phyloP scores from a whole-genome alignment of 306 rosid genomes.

The Glycine soja region DNA sequence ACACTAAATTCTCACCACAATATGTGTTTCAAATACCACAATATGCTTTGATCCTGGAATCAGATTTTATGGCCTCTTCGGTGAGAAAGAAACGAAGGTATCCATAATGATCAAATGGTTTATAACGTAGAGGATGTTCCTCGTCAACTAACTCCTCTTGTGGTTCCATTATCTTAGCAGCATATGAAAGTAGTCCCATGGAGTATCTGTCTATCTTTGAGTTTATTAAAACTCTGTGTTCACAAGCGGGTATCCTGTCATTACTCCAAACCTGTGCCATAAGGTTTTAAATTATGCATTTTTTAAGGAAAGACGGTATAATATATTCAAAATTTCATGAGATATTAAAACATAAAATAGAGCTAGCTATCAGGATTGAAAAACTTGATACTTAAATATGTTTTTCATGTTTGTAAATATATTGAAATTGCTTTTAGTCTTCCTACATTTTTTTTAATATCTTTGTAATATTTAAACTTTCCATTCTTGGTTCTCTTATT shows the following conservation, averaged over 20 bases:
- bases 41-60: constrained; percentile 34
- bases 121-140: constrained; percentile 42
- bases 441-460: no score
- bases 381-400: no score
- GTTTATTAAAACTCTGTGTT: constrained; percentile 37
- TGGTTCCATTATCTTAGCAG: constrained; percentile 36
- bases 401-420: no score
- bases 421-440: no score
- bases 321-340: no score
- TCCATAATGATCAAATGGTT: constrained; percentile 49
- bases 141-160: constrained; percentile 43
- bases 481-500: no score
- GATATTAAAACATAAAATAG: no score
- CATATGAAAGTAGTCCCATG: constrained; percentile 40
- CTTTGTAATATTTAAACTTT: no score
- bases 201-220: constrained; percentile 41
- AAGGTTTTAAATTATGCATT: no score
- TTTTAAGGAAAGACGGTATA: no score
- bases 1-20: background rate
- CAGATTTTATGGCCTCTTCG: constrained; percentile 37
- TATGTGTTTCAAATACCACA: constrained; percentile 40
- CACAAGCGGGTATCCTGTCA: constrained; percentile 40
- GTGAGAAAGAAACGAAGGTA: constrained; percentile 46
- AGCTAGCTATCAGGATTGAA: no score
- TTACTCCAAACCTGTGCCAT: constrained; percentile 46